Evolutionary conservation across 2,329 filamentous ascomycete species (phyloP).

Genomic region (Phyllosticta paracitricarpa): DNA sequence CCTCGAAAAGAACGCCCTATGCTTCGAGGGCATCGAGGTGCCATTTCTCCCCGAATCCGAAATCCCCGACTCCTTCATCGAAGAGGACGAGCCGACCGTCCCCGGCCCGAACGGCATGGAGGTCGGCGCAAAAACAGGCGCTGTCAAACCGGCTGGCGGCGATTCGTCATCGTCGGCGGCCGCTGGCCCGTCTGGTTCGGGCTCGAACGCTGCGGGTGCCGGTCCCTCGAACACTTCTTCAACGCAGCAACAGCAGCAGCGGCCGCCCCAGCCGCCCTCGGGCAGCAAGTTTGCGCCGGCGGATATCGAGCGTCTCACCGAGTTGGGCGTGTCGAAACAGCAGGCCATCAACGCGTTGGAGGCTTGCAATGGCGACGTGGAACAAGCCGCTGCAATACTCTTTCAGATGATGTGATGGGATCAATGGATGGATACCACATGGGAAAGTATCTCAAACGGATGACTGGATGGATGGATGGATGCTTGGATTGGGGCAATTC

Average conservation of each 20-base stretch:
- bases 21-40: conserved; percentile 82
- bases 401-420: conserved; percentile 30
- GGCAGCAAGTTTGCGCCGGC: conserved; percentile 42
- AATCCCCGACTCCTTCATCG: conserved; percentile 74
- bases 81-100: conserved; percentile 72
- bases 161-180: conserved; percentile 34
- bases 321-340: conserved; percentile 66
- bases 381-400: conserved; percentile 76
- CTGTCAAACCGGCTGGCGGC: conserved; percentile 48
- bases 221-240: conserved; percentile 3
- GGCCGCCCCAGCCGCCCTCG: not conserved
- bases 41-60: conserved; percentile 87
- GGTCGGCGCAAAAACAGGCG: conserved; percentile 75
- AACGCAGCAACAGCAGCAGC: not conserved
- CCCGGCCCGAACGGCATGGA: conserved; percentile 80
- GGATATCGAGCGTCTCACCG: conserved; percentile 64
- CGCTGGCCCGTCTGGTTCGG: conserved; percentile 11
- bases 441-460: no score
- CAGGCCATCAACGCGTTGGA: conserved; percentile 73
- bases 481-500: not conserved
- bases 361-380: conserved; percentile 75
- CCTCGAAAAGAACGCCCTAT: conserved; percentile 68
- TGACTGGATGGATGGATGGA: not conserved
- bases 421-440: conserved; percentile 29
- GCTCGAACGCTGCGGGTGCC: not conserved